Evolutionary conservation across 2,329 filamentous ascomycete species (phyloP).

Genomic region (Beauveria sp.): DNA sequence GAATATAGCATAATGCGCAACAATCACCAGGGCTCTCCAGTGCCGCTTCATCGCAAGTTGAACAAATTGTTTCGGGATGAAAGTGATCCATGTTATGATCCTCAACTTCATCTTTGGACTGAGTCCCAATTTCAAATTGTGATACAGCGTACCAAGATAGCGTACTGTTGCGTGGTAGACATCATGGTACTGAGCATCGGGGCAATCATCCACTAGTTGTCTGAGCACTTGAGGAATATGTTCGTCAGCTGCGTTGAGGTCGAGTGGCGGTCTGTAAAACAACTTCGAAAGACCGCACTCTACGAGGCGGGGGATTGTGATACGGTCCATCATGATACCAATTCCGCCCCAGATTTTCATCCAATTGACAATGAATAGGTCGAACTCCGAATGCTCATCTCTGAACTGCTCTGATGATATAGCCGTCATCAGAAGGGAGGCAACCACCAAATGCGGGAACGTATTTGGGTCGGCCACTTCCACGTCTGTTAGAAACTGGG

Average conservation of each 20-base stretch:
- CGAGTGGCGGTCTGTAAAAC: conserved; percentile 4
- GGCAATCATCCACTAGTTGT: conserved; percentile 16
- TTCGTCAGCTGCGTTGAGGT: neutral
- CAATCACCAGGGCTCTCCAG: conserved; percentile 41
- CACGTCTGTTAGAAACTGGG: conserved; percentile 21
- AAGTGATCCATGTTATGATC: conserved; percentile 46
- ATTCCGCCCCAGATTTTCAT: conserved; percentile 48
- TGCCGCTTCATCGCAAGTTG: conserved; percentile 32
- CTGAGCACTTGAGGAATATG: neutral
- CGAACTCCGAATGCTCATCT: conserved; percentile 29
- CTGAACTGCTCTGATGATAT: conserved; percentile 44
- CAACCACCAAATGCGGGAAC: conserved; percentile 42
- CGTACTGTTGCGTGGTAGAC: conserved; percentile 39
- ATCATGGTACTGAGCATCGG: conserved; percentile 18
- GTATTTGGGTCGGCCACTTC: conserved; percentile 36
- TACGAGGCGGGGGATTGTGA: neutral
- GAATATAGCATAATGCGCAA: conserved; percentile 46
- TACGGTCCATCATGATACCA: conserved; percentile 1
- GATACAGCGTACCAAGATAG: conserved; percentile 44
- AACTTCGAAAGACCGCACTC: neutral
- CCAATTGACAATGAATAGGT: conserved; percentile 48
- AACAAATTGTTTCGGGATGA: conserved; percentile 36
- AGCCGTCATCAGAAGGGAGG: conserved; percentile 43
- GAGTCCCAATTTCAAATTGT: conserved; percentile 37
- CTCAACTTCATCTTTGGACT: conserved; percentile 38